Percentiles rank a stretch among this genome's conserved stretches.
Conservation (phyloP, 176 grass and related monocot genomes). For the Microstegium vimineum region DNA sequence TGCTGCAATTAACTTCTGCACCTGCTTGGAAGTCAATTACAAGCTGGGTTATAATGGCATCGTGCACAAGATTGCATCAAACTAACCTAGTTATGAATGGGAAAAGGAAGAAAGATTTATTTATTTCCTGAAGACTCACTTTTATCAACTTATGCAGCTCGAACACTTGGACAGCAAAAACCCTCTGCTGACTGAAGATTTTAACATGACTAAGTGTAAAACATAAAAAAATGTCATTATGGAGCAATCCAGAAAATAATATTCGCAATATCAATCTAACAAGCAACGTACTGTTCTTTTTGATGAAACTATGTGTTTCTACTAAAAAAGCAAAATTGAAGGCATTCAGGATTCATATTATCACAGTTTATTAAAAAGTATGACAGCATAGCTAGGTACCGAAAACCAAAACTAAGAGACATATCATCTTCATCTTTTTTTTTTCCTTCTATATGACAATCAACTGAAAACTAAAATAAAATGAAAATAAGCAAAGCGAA, state of each 20-base stretch:
- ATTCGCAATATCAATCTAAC: not conserved
- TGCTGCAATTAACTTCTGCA: slow-evolving; percentile 85
- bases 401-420: not conserved
- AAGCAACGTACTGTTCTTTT: not conserved
- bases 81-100: not conserved
- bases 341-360: not conserved
- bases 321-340: not conserved
- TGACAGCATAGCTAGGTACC: not conserved
- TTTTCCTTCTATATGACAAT: not conserved
- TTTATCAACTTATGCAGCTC: slow-evolving; percentile 95
- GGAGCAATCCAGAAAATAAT: not conserved
- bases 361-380: not conserved
- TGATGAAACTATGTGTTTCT: not conserved
- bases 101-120: not conserved
- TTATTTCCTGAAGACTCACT: slow-evolving; percentile 53
- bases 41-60: not conserved
- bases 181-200: slow-evolving; percentile 79
- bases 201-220: not conserved
- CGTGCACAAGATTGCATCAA: slow-evolving; percentile 13
- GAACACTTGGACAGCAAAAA: slow-evolving; percentile 94
- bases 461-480: not conserved
- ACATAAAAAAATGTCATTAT: not conserved
- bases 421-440: not conserved
- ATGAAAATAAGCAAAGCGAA: not conserved
- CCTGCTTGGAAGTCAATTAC: slow-evolving; percentile 53